These are phyloP conservation scores for Corchorus olitorius DNA, from an alignment of 345 rosid genomes.

Conservation along the genomic window DNA sequence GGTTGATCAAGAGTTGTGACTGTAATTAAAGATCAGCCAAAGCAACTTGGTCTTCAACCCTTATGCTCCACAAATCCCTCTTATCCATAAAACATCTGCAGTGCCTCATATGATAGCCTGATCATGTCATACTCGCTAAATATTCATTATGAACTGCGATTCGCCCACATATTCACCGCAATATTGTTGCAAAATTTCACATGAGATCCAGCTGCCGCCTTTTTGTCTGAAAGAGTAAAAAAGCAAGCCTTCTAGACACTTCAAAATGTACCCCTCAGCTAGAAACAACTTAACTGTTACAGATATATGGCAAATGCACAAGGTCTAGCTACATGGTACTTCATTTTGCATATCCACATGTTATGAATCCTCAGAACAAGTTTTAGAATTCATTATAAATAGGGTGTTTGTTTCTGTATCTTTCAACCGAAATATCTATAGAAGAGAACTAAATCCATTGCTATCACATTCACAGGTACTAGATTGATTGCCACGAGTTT, in stretches of 20 bases:
- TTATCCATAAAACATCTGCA: neutral
- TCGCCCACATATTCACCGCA: neutral
- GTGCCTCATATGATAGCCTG: neutral
- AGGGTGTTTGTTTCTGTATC: neutral
- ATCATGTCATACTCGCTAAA: neutral
- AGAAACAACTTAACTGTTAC: neutral
- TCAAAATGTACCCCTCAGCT: neutral
- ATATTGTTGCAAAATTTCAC: neutral
- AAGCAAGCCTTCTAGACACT: neutral
- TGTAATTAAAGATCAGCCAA: neutral
- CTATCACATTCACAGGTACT: neutral
- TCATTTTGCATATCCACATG: neutral
- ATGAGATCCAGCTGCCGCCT: constrained; percentile 8
- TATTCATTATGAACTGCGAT: neutral
- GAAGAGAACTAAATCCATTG: neutral
- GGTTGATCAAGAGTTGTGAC: neutral
- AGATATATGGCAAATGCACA: neutral
- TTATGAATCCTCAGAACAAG: neutral
- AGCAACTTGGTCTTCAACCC: neutral
- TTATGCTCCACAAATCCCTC: neutral
- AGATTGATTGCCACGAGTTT: neutral
- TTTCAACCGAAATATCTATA: no score
- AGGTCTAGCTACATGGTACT: neutral
- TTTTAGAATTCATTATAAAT: neutral
- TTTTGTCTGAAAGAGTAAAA: neutral